Evolutionary conservation across 257 asterid genomes (phyloP).

Genomic region (Ophiorrhiza pumila): DNA sequence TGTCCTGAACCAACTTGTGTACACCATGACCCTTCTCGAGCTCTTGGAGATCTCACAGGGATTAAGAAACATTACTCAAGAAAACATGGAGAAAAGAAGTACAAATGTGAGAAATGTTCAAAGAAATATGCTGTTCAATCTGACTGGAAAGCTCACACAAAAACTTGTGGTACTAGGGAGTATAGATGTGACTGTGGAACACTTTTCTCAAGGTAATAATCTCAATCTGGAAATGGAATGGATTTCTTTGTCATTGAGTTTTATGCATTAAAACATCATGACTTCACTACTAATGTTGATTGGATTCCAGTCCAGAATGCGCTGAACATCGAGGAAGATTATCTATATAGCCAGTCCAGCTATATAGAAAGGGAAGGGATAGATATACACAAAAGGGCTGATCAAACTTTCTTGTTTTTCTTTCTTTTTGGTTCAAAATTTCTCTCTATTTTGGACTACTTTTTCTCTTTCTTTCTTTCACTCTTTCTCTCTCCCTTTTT

Average conservation of each 20-base stretch:
- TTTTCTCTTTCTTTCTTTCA: background rate
- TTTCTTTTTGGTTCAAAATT: background rate
- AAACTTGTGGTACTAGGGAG: conserved; percentile 74
- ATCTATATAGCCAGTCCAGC: too few species aligned
- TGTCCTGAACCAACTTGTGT: conserved; percentile 82
- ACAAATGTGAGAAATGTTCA: conserved; percentile 71
- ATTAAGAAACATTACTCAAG: conserved; percentile 69
- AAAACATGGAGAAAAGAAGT: conserved; percentile 78
- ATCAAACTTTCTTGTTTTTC: background rate
- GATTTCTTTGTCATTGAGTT: background rate
- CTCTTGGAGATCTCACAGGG: conserved; percentile 87
- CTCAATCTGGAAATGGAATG: background rate
- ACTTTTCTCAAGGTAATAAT: conserved; percentile 57
- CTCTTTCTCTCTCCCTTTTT: background rate
- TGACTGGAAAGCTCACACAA: conserved; percentile 79
- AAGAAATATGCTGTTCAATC: conserved; percentile 84
- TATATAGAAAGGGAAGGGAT: too few species aligned
- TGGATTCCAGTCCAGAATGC: too few species aligned
- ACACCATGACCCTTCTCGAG: conserved; percentile 74
- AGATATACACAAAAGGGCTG: background rate
- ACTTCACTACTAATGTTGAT: too few species aligned
- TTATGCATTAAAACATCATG: background rate
- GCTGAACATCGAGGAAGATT: too few species aligned
- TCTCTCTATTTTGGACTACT: background rate
- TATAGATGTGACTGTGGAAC: conserved; percentile 83